A percentile compares a stretch with the other conserved stretches of the same genome.
These are phyloP conservation scores for Sphaerulina populicola DNA, from an alignment of 2,329 filamentous ascomycete genomes.

Conservation along the genomic window DNA sequence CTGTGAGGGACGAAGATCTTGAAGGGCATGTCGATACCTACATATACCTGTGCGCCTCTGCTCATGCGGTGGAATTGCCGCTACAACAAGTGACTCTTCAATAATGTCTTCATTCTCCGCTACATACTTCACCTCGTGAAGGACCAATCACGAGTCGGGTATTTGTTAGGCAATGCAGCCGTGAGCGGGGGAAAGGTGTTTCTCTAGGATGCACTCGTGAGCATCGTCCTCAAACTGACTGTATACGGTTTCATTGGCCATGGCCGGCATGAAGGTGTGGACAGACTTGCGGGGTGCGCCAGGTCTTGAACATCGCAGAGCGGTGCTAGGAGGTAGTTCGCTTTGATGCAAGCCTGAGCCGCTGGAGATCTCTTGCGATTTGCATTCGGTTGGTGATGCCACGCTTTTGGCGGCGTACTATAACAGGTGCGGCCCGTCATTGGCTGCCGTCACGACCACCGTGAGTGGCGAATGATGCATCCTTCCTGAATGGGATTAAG, in stretches of 20 bases:
- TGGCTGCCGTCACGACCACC: too few species aligned
- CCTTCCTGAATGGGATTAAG: not conserved
- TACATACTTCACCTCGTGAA: not conserved
- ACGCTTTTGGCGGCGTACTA: too few species aligned
- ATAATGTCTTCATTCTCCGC: not conserved
- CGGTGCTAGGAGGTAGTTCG: not conserved
- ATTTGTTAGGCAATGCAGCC: slow-evolving; percentile 1
- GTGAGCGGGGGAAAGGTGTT: not conserved
- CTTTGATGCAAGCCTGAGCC: not conserved
- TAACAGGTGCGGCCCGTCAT: too few species aligned
- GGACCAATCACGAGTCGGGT: not conserved
- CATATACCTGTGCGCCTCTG: not conserved
- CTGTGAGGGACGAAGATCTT: not conserved
- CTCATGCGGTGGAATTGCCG: not conserved
- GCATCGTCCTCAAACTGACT: not conserved
- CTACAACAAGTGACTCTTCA: not conserved
- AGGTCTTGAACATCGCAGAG: not conserved
- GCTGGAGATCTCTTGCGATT: not conserved
- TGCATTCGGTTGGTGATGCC: not conserved
- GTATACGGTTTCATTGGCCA: not conserved
- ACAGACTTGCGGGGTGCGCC: not conserved
- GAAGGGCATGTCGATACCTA: not conserved
- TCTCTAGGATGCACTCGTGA: not conserved
- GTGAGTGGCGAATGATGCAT: not conserved
- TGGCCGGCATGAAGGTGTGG: too few species aligned